Percentiles rank a stretch among this genome's conserved stretches.
Evolutionary conservation across 768 basidiomycete species (phyloP).

Genomic region (Russula emetica): DNA sequence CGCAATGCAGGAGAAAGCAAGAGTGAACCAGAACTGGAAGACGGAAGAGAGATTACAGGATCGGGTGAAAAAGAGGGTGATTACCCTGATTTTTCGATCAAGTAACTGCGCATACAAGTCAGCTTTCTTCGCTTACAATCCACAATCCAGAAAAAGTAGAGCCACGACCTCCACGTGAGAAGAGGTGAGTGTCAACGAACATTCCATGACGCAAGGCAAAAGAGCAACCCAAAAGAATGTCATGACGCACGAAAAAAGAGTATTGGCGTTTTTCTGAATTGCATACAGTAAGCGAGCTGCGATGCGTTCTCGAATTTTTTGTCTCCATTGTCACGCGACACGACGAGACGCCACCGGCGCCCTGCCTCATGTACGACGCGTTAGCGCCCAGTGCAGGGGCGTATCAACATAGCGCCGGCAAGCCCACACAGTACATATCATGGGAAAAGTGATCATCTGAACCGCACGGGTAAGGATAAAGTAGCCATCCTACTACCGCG

Average conservation of each 20-base stretch:
- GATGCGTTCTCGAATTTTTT: background rate
- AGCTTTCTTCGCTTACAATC: background rate
- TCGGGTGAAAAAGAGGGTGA: too few species aligned
- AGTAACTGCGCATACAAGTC: background rate
- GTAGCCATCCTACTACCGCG: background rate
- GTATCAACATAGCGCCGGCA: background rate
- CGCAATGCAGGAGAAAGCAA: background rate
- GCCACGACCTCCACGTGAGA: background rate
- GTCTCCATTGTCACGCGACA: background rate
- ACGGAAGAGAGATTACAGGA: background rate
- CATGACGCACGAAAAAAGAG: slow-evolving; percentile 5
- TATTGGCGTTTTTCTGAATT: background rate
- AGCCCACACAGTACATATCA: background rate
- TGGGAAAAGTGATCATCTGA: background rate
- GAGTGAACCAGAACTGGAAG: background rate
- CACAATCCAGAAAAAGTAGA: background rate
- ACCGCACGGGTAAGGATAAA: background rate
- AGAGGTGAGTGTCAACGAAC: background rate
- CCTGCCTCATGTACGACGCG: background rate
- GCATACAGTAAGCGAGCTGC: background rate
- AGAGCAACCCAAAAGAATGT: background rate
- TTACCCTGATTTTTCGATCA: background rate
- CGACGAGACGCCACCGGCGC: slow-evolving; percentile 2
- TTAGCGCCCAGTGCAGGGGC: background rate
- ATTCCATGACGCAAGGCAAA: slow-evolving; percentile 14